Evolutionary conservation across 1,284 basidiomycete species (phyloP).

Genomic region (Sporisorium exsertum): DNA sequence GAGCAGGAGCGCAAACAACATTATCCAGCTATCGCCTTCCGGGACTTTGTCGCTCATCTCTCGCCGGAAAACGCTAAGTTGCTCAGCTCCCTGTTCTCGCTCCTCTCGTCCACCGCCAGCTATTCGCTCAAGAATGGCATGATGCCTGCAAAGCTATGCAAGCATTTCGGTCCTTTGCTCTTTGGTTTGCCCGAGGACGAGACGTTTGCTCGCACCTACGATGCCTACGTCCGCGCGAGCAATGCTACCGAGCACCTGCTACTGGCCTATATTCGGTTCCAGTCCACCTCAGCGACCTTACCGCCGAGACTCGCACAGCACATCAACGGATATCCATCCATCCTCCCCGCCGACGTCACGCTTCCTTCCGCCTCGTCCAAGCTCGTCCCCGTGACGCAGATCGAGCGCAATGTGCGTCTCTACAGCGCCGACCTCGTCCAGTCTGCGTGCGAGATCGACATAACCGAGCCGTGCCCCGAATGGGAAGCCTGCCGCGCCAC

Average conservation of each 20-base stretch:
- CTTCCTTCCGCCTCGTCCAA: constrained; percentile 42
- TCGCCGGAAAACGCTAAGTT: constrained; percentile 44
- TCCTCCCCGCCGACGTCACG: constrained; percentile 53
- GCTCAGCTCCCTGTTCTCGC: constrained; percentile 60
- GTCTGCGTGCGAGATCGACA: constrained; percentile 54
- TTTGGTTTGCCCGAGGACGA: constrained; percentile 68
- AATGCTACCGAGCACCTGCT: constrained; percentile 68
- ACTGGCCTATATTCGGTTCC: constrained; percentile 63
- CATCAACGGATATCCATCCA: constrained; percentile 60
- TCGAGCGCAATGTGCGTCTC: constrained; percentile 60
- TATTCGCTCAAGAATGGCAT: constrained; percentile 68
- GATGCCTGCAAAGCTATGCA: constrained; percentile 62
- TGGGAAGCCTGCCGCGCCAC: constrained; percentile 53
- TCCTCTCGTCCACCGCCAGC: constrained; percentile 63
- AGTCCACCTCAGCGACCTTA: constrained; percentile 40
- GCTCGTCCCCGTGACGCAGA: constrained; percentile 61
- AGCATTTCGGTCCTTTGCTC: constrained; percentile 61
- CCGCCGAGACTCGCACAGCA: constrained; percentile 61
- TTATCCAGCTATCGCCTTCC: constrained; percentile 51
- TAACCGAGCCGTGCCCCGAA: constrained; percentile 42
- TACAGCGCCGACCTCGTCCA: constrained; percentile 65
- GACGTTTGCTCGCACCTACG: constrained; percentile 64
- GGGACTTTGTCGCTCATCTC: constrained; percentile 42
- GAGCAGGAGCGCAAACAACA: constrained; percentile 53
- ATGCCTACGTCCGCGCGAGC: constrained; percentile 58